Percentiles rank a stretch among this genome's conserved stretches.
These are phyloP conservation scores for Diaporthe citriasiana DNA, from an alignment of 2,329 filamentous ascomycete genomes.

Conservation along the genomic window DNA sequence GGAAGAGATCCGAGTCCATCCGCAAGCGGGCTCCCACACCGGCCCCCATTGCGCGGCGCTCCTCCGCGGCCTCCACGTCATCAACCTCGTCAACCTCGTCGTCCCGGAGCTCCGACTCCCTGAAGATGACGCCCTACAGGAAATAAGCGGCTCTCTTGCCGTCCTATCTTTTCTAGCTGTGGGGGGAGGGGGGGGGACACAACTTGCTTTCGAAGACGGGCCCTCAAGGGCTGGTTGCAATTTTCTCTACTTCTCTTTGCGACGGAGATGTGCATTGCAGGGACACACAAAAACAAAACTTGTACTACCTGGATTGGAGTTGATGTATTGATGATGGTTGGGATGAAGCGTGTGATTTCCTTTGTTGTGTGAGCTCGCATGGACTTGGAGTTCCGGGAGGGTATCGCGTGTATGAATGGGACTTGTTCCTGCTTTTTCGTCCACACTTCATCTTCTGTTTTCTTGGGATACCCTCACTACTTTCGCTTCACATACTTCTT, in stretches of 20 bases:
- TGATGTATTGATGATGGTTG: constrained; percentile 18
- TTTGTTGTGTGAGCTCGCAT: constrained; percentile 11
- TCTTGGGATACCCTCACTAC: constrained; percentile 19
- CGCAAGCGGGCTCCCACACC: constrained; percentile 38
- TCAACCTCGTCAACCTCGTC: constrained; percentile 29
- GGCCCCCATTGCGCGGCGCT: constrained; percentile 36
- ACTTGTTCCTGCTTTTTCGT: background rate
- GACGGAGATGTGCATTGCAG: constrained; percentile 19
- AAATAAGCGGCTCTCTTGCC: background rate
- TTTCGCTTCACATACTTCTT: constrained; percentile 13
- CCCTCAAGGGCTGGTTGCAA: constrained; percentile 11
- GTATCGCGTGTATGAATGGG: constrained; percentile 31
- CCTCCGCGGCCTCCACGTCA: constrained; percentile 32
- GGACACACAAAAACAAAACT: constrained; percentile 4
- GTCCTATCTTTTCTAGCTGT: too few relatives aligned
- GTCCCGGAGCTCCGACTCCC: background rate
- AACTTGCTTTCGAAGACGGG: too few relatives aligned
- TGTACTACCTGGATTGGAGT: constrained; percentile 25
- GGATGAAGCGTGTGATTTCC: constrained; percentile 12
- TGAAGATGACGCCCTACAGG: constrained; percentile 37
- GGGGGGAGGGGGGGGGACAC: too few relatives aligned
- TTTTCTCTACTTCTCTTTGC: background rate
- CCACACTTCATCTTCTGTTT: constrained; percentile 2
- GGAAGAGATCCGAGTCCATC: constrained; percentile 34
- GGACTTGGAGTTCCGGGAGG: constrained; percentile 25